phyloP scores from a whole-genome alignment of 2,329 filamentous ascomycete genomes.

The Botrytis medusae region DNA sequence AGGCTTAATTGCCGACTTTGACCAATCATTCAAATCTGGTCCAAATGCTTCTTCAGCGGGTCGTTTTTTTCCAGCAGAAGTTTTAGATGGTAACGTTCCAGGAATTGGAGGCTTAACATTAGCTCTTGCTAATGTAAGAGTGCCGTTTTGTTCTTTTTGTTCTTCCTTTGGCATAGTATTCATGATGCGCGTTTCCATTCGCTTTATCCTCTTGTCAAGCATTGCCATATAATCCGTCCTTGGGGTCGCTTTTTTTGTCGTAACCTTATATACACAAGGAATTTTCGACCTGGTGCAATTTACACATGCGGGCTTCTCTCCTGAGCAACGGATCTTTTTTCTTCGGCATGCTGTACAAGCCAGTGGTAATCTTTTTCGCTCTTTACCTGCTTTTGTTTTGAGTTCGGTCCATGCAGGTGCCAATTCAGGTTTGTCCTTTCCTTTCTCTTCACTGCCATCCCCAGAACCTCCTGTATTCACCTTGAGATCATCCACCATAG shows the following conservation, averaged over 20 bases:
- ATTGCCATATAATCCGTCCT: conserved; percentile 99
- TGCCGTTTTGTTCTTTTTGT: conserved; percentile 64
- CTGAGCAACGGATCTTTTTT: conserved; percentile 97
- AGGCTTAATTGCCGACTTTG: conserved; percentile 56
- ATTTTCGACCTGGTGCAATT: conserved; percentile 91
- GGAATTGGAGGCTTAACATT: conserved; percentile 78
- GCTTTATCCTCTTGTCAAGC: conserved; percentile 90
- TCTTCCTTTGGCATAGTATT: conserved; percentile 91
- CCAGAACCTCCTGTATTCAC: conserved; percentile 47
- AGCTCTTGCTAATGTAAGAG: conserved; percentile 70
- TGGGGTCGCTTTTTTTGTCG: conserved; percentile 87
- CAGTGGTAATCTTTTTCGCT: conserved; percentile 86
- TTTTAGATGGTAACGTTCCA: conserved; percentile 51
- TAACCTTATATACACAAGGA: conserved; percentile 97
- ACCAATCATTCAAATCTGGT: conserved; percentile 78
- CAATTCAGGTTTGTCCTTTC: conserved; percentile 58
- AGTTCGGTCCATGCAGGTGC: conserved; percentile 75
- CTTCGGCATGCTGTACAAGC: conserved; percentile 94
- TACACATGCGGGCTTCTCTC: conserved; percentile 96
- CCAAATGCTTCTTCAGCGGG: conserved; percentile 85
- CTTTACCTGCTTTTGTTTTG: conserved; percentile 92
- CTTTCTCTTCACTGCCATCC: conserved; percentile 55
- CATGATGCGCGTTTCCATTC: conserved; percentile 97
- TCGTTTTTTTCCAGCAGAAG: conserved; percentile 71
- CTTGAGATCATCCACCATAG: conserved; percentile 55